Evolutionary conservation across 345 rosid species (phyloP), one percentile per base, ranked within the genome.

Genomic region (Ailanthus altissimus): DNA sequence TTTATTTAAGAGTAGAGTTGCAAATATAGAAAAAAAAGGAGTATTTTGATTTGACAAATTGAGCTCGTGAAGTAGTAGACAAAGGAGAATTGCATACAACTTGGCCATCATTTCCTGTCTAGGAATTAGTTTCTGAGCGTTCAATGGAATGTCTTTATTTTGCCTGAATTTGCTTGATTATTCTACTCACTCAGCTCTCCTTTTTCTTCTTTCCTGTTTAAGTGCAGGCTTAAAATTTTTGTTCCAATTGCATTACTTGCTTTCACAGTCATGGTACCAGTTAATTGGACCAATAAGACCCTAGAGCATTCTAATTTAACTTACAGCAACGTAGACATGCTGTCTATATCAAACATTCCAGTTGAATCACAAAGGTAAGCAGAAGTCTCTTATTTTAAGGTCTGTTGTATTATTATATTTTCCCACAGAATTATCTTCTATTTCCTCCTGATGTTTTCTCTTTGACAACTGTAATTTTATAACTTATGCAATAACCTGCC

Each of bases 331-430:
- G 84, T 95, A 21, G 99, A 95, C 86, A 88, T 86, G 84, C 90
- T 93, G 64, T 94, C 99, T 75, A 91, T 95, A 80, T 95, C 98
- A 59, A 95, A 95, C 77, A 84, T 95, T 81, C 96, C 97, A 43
- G 77, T 43, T 57, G 96, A 91, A 75, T 95, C 99, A 72, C 45
- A 38, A 2, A 89, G 98, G 99, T 93, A 82, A 72, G 75, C 67
- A 32, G 15, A 36, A 49, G 73, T 58, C 56, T 28, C 72, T 56
- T 70, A 56, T 72, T 23, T 69, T 58, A 65, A 49, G 78, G 76
- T 75, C 32, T 26, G 50, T 73, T 26, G 20, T 58, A 28, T 45
- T n/a, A 9, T 43, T 14, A 25, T 46, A 16, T 66, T 56, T 47
- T n/a, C 53, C 26, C 47, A 23, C 20, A 14, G 21, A 16, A 61